phyloP scores from a whole-genome alignment of 257 asterid species.

The Capsicum chinense region DNA sequence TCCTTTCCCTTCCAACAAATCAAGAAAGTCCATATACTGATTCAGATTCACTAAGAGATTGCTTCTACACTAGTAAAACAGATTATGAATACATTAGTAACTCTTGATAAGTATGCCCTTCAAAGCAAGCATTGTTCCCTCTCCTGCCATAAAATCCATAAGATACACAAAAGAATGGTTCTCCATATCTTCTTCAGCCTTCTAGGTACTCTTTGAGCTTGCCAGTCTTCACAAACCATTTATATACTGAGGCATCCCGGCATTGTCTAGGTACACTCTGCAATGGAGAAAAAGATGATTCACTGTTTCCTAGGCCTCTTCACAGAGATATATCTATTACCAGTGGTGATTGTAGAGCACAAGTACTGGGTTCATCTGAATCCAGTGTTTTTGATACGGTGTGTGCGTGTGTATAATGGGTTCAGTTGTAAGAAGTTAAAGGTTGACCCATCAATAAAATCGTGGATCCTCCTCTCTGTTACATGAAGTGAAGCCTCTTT shows the following conservation, averaged over 20 bases:
- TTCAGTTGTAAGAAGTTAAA: neutral
- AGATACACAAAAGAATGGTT: conserved; percentile 14
- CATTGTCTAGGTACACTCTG: neutral
- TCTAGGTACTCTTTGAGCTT: neutral
- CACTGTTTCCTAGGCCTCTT: neutral
- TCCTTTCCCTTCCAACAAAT: conserved; percentile 20
- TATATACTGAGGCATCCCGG: neutral
- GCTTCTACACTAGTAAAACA: neutral
- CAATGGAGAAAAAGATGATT: neutral
- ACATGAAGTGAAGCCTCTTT: neutral
- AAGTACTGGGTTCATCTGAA: neutral
- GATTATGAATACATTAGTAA: neutral
- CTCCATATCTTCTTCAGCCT: conserved; percentile 13
- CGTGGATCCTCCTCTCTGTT: neutral
- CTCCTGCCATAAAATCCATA: neutral
- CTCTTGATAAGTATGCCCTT: neutral
- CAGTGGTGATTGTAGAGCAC: neutral
- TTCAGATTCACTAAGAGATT: neutral
- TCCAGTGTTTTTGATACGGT: neutral
- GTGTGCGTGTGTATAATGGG: neutral
- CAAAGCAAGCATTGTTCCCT: conserved; percentile 10
- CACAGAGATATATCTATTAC: neutral
- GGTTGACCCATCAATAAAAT: neutral
- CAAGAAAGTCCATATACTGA: neutral
- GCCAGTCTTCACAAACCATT: conserved; percentile 9